phyloP scores from a whole-genome alignment of 2,329 filamentous ascomycete species.

The Cytospora leucostoma region DNA sequence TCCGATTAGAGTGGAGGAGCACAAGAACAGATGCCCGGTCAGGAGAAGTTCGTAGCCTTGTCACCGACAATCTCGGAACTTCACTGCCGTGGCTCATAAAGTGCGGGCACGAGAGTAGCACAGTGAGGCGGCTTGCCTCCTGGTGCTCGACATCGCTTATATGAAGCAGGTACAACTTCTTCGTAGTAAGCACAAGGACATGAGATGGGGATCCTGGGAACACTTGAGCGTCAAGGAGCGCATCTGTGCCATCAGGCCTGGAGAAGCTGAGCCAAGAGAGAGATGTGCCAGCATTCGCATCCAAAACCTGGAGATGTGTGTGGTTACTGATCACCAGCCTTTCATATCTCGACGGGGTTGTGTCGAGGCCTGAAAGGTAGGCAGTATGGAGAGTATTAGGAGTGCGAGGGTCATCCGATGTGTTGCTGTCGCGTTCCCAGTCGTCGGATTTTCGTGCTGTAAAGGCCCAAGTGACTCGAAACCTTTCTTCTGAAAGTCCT shows the following conservation, averaged over 20 bases:
- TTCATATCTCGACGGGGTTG: constrained; percentile 8
- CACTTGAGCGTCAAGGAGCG: constrained; percentile 57
- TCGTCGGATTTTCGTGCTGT: constrained; percentile 23
- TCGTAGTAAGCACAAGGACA: constrained; percentile 61
- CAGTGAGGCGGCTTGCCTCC: constrained; percentile 18
- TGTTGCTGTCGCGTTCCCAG: constrained; percentile 31
- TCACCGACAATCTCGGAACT: constrained; percentile 43
- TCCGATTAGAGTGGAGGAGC: constrained; percentile 38
- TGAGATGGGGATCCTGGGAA: constrained; percentile 50
- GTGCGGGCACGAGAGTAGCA: constrained; percentile 49
- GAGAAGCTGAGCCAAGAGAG: constrained; percentile 29
- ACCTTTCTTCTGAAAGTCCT: constrained; percentile 38
- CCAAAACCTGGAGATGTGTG: constrained; percentile 21
- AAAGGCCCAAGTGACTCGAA: constrained; percentile 45
- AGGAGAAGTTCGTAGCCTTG: constrained; percentile 4
- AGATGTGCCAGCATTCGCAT: constrained; percentile 13
- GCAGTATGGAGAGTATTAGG: background rate
- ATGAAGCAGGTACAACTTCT: constrained; percentile 52
- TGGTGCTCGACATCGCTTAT: constrained; percentile 31
- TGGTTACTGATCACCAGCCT: constrained; percentile 24
- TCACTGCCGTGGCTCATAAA: constrained; percentile 42
- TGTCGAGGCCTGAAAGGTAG: constrained; percentile 9
- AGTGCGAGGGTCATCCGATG: constrained; percentile 1
- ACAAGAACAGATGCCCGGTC: constrained; percentile 35
- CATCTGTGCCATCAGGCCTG: constrained; percentile 37